Evolutionary conservation across 495 filamentous ascomycete species (phyloP).

Genomic region (Neurospora discreta): DNA sequence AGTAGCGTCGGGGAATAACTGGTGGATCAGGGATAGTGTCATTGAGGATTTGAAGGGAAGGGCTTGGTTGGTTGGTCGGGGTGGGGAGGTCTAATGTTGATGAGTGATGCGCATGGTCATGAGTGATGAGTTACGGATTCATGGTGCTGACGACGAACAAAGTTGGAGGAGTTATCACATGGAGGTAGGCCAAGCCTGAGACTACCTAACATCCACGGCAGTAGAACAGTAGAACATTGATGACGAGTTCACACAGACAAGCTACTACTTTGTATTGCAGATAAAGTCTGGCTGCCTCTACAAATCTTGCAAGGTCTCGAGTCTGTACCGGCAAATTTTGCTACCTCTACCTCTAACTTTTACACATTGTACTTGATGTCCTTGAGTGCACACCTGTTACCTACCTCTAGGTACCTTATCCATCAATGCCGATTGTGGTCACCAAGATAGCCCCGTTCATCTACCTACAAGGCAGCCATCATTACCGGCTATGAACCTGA

Average conservation of each 20-base stretch:
- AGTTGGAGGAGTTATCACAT: not conserved
- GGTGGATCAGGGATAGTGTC: constrained; percentile 41
- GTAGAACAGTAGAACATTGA: not conserved
- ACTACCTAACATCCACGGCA: not conserved
- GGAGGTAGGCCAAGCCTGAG: not conserved
- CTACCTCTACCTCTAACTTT: not conserved
- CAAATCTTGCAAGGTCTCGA: not conserved
- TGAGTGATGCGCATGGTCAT: not conserved
- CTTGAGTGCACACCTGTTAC: too few species aligned
- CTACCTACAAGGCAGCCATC: not conserved
- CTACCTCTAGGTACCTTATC: too few species aligned
- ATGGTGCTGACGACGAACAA: not conserved
- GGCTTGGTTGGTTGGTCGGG: constrained; percentile 39
- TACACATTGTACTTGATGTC: not conserved
- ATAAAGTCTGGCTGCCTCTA: not conserved
- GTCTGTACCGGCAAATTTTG: not conserved
- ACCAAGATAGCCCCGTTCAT: not conserved
- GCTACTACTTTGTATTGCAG: not conserved
- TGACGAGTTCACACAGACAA: not conserved
- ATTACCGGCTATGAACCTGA: not conserved
- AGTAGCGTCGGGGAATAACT: constrained; percentile 18
- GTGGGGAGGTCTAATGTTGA: not conserved
- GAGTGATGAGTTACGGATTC: not conserved
- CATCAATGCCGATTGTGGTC: not conserved
- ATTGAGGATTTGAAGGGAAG: constrained; percentile 45